Evolutionary conservation across 495 filamentous ascomycete genomes (phyloP), one percentile per base, ranked within the genome.

Genomic region (Neurospora sp.): DNA sequence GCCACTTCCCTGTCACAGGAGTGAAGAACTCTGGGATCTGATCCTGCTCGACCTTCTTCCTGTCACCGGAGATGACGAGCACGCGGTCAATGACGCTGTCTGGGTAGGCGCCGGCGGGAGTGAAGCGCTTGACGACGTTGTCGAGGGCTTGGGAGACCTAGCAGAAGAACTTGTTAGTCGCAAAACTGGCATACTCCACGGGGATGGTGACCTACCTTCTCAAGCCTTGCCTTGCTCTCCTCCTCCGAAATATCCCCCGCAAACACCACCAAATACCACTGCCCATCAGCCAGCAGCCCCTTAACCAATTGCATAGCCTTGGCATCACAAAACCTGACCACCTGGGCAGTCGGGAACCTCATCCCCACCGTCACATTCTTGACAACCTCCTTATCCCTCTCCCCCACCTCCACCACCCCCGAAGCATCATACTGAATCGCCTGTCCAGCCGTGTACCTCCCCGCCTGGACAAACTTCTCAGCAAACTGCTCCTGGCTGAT

Each of bases 401-500:
- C 62, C 73, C 35, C 74, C 42, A 79, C 73, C 0, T 72, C 78
- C 0, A 86, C 88, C 59, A 90, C 83, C 0, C 78, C 69, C 16
- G 88, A 90, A 12, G 81, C 79, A 8, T 84, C 83, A 73, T 93
- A 92, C 69, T 81, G 85, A 16, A 86, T 84, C 39, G 86, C 90
- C 70, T 90, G 78, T 0, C 91, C 91, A 3, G 90, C 90, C 0
- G 88, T 93, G 75, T 90, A 92, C 74, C 86, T 82, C 0, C 87
- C 88, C 16, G 88, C 83, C 77, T 89, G 82, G 59, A 89, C 82
- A 75, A 93, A 92, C 12, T 85, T 83, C 54, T 90, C 84, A 59
- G 87, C 84, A 69, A 92, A 88, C 40, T 85, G 78, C 37, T 81
- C 79, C 5, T 83, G 77, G 77, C 54, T 80, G 74, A 78, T 82